A percentile compares a stretch with the other conserved stretches of the same genome.
Evolutionary conservation across 345 rosid species (phyloP).

Genomic region (Punica granatum): DNA sequence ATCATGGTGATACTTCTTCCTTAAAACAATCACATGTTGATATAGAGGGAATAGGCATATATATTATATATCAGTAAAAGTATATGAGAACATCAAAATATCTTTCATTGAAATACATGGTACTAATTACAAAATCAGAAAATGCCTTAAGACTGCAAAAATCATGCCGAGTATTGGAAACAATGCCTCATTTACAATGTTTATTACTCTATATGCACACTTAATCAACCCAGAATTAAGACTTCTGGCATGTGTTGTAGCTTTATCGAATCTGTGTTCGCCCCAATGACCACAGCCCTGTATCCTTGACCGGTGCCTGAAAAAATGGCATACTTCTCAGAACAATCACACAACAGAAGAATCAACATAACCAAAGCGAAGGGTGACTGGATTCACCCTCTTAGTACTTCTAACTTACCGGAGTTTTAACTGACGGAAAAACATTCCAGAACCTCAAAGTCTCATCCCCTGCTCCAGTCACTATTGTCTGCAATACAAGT

Average conservation of each 20-base stretch:
- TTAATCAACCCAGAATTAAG: background rate
- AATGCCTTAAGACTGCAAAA: background rate
- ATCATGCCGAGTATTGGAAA: background rate
- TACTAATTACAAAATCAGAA: background rate
- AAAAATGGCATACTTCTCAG: conserved; percentile 4
- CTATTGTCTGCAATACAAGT: conserved; percentile 58
- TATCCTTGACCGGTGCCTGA: conserved; percentile 85
- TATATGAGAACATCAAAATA: background rate
- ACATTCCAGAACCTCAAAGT: conserved; percentile 90
- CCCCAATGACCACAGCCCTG: conserved; percentile 93
- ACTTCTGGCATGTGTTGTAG: background rate
- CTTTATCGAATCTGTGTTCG: conserved; percentile 71
- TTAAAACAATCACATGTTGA: background rate
- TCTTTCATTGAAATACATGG: no score
- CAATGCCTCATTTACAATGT: background rate
- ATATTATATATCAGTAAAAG: no score
- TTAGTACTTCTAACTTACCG: conserved; percentile 28
- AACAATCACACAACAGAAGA: background rate
- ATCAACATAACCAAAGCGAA: background rate
- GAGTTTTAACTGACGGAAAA: conserved; percentile 77
- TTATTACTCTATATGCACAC: background rate
- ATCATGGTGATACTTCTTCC: background rate
- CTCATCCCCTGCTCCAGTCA: conserved; percentile 98
- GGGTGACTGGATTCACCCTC: background rate
- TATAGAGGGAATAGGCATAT: no score